Base-by-base conservation (phyloP, 75 land plant genomes). In the Pinus taeda region DNA sequence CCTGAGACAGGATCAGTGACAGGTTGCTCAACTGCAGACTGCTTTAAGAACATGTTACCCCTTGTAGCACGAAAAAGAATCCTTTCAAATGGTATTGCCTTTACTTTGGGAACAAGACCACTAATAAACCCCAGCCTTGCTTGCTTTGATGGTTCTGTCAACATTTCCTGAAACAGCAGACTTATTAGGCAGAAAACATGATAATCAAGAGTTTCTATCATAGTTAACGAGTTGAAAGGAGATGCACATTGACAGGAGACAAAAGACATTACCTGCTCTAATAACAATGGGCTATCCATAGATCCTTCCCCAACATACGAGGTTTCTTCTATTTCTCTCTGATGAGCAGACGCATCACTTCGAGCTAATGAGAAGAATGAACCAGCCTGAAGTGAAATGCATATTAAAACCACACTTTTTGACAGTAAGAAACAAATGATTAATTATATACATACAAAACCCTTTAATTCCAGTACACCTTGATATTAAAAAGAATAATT, bases 41-140 rank as follows among this genome's bases (percentile, higher is more conserved):
- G 94, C 77, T 73, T 90, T 45, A 96, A 79, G 59, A 84, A 92
- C 78, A 96, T 76, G 71, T 96, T 96, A 59, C 98, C 99, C 81
- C 99, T 85, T 4, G 95, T 96, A 74, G 99, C 99, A 75, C 99
- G 97, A 74, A 96, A 94, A 30, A 96, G 79, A 59, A 96, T 96
- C 75, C 99, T 87, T 78, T 96, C 99, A 90, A 96, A 96, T 58
- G 93, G 80, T 84, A 89, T 79, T 1, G 98, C 86, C 76, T 96
- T 96, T 22, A 77, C 85, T 74, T 86, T 88, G 6, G 95, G 95
- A 22, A 95, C 87, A 72, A 95, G 89, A 4, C 98, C 96, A 79
- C 87, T 84, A 2, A 93, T 76, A 67, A 84, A 95, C 0, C 96
- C 96, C 57, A 95, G 82, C 83, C 90, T 91, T 30, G 79, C 89